Evolutionary conservation across 2,329 filamentous ascomycete species (phyloP).

Genomic region (Acrodontium crateriforme): DNA sequence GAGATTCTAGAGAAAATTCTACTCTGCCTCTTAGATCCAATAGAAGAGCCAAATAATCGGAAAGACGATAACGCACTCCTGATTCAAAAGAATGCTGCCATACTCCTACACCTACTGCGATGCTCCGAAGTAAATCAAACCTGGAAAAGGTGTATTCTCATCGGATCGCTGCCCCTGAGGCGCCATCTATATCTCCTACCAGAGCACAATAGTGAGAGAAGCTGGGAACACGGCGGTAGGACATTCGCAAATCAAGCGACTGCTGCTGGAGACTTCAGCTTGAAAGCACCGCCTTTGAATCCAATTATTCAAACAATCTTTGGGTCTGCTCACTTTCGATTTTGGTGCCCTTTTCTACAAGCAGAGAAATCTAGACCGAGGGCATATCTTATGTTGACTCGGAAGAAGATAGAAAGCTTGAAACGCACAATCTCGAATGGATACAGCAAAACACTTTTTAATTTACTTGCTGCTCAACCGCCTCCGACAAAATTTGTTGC

Average conservation of each 20-base stretch:
- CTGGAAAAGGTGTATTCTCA: constrained; percentile 8
- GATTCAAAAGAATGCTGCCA: constrained; percentile 5
- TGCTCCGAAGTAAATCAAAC: constrained; percentile 7
- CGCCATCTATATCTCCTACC: constrained; percentile 9
- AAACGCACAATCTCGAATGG: no score
- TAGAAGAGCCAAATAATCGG: constrained; percentile 9
- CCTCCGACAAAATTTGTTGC: constrained; percentile 8
- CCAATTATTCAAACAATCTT: constrained; percentile 12
- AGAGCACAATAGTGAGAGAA: no score
- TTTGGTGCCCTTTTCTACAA: constrained; percentile 8
- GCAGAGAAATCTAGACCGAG: constrained; percentile 6
- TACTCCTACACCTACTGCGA: constrained; percentile 6
- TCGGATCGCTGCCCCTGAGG: constrained; percentile 6
- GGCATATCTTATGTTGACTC: constrained; percentile 11
- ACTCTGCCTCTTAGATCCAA: constrained; percentile 3
- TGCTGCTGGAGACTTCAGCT: no score
- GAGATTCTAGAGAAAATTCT: constrained; percentile 13
- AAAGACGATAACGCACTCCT: constrained; percentile 8
- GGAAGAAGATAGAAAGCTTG: no score
- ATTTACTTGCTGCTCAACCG: constrained; percentile 13
- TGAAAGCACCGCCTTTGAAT: constrained; percentile 9
- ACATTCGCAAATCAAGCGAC: no score
- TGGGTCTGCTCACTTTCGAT: constrained; percentile 11
- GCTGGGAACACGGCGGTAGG: no score
- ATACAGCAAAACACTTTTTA: constrained; percentile 5